Base-by-base conservation (phyloP, 1,284 basidiomycete genomes). In the Heterobasidion annosum region DNA sequence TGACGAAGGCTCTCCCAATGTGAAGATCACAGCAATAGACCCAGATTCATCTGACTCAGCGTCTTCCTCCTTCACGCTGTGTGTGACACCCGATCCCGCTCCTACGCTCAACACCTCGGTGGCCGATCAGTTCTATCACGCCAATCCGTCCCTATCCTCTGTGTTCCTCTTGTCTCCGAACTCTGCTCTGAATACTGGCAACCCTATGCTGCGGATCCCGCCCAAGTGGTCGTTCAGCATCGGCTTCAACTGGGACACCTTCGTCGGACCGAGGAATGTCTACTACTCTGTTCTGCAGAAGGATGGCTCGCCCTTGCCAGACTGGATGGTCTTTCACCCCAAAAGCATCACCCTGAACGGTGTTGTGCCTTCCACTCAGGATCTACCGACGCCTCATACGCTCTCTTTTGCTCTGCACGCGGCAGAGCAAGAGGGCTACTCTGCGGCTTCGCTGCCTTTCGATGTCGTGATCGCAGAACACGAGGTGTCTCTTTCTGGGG, bases 171-270 rank as follows among this genome's bases (percentile, higher is more conserved):
- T 88, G 34, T 70, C 75, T 7, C 68, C 72, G 1, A 71, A 73
- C 47, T 88, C 87, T 18, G 79, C 82, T 15, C 68, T 90, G 46
- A 61, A 64, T 16, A 74, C 75, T 13, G 61, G 66, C 15, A 75
- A 75, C 51, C 88, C 88, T 19, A 76, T 81, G 12, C 67, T 97
- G 54, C 77, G 92, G 47, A 78, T 96, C 8, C 93, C 92, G 1
- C 80, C 82, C 1, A 72, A 75, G 34, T 97, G 93, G 93, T 93
- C 91, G 0, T 98, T 96, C 70, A 93, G 91, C 62, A 78, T 98
- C 55, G 95, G 94, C 9, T 84, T 97, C 62, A 72, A 83, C 45
- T 75, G 80, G 57, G 73, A 79, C 51, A 93, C 90, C 1, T 90
- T 86, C 66, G 64, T 64, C 1, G 71, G 77, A 15, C 54, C 65